Evolutionary conservation across 2,329 filamentous ascomycete genomes (phyloP).

Genomic region (Penicillium decumbens): DNA sequence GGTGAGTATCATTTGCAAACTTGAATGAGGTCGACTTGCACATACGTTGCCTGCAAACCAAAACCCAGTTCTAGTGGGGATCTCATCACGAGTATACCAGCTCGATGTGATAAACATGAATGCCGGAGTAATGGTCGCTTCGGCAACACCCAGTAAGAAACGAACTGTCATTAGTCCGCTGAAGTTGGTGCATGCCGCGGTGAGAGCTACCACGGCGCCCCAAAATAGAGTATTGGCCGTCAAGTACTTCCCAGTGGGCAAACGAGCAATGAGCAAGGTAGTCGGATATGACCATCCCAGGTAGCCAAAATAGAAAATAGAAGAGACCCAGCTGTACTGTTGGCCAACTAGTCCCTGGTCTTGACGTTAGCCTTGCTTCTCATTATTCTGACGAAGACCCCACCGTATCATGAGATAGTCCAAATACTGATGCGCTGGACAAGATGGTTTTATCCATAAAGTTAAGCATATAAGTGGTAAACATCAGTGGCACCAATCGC

Average conservation of each 20-base stretch:
- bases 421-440: conserved; percentile 55
- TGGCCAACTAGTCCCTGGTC: conserved; percentile 15
- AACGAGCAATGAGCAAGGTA: conserved; percentile 22
- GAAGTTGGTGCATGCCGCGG: conserved; percentile 47
- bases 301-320: conserved; percentile 31
- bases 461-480: conserved; percentile 56
- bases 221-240: conserved; percentile 45
- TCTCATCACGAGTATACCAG: conserved; percentile 56
- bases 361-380: not conserved
- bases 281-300: conserved; percentile 28
- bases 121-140: conserved; percentile 53
- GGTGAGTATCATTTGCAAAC: not conserved
- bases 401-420: conserved; percentile 46
- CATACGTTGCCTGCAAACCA: conserved; percentile 46
- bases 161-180: conserved; percentile 49
- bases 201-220: conserved; percentile 48
- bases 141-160: conserved; percentile 53
- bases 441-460: conserved; percentile 60
- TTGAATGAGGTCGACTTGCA: not conserved
- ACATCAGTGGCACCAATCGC: conserved; percentile 53
- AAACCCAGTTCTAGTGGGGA: conserved; percentile 51
- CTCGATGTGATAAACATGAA: conserved; percentile 55
- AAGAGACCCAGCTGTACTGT: conserved; percentile 29
- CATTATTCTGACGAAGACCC: not conserved
- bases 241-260: conserved; percentile 28